Conservation (phyloP, 2,329 filamentous ascomycete genomes). For the Colletotrichum phormii region DNA sequence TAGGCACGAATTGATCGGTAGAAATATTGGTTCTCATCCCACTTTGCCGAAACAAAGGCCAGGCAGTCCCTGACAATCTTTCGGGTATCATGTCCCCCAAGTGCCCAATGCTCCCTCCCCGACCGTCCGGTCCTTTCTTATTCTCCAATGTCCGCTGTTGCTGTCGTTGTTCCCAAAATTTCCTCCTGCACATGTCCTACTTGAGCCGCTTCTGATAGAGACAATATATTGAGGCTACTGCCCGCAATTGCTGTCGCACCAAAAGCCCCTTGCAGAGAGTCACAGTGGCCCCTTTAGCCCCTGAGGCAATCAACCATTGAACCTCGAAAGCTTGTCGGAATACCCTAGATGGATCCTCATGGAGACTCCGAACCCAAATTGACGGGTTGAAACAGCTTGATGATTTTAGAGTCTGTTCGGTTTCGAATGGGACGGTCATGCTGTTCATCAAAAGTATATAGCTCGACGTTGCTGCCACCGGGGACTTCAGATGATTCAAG, state of each 20-base stretch:
- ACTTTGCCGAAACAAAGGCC: background rate
- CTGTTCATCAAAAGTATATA: slow-evolving; percentile 33
- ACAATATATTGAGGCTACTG: background rate
- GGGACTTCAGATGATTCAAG: background rate
- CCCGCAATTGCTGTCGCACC: background rate
- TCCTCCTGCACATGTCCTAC: background rate
- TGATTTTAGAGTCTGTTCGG: background rate
- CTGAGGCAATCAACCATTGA: background rate
- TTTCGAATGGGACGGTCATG: background rate
- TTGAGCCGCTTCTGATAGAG: background rate
- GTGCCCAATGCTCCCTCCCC: background rate
- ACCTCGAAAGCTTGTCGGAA: background rate
- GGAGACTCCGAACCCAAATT: background rate
- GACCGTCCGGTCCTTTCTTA: background rate
- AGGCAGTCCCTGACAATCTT: background rate
- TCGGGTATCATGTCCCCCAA: background rate
- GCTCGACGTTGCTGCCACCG: background rate
- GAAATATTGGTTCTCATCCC: background rate
- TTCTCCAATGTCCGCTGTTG: background rate
- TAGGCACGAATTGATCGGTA: background rate
- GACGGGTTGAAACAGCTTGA: slow-evolving; percentile 10
- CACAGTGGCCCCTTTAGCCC: background rate
- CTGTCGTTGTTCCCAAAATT: background rate
- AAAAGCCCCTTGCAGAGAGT: background rate
- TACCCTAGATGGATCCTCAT: background rate